Base-by-base conservation (phyloP, 257 asterid genomes). In the Perilla frutescens region DNA sequence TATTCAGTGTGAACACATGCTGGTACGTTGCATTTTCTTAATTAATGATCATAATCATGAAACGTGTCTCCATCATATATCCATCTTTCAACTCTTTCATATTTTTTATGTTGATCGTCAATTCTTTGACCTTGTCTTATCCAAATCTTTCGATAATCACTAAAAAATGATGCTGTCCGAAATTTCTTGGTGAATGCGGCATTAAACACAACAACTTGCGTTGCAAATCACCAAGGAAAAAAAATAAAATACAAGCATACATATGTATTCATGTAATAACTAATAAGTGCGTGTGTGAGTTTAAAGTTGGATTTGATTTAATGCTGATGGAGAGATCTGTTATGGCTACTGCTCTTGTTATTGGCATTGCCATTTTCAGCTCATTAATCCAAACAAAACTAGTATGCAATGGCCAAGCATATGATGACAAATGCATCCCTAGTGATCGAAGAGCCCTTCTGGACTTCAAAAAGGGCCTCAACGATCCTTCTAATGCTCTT, bases 381-480 rank as follows among this genome's bases (percentile, higher is more conserved):
- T 73, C 77, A 20, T 20, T 20, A 29, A 61, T 15, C 44, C 26
- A 80, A 15, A 32, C 39, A 63, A 12, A 59, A 14, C 56, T 15
- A 8, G 51, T 29, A 9, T 72, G 76, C 72, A 37, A 48, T 55
- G 77, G 55, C 15, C 75, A 71, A 67, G 62, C 62, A 59, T 54
- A 31, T 2, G 37, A 34, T 15, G 48, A 43, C 5, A 87, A 34
- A 43, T 84, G 85, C 54, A 70, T 72, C 41, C 60, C 75, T 4
- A 31, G 11, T 51, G 87, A 84, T 48, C 76, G 64, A 61, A 73
- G 67, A 66, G 81, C 86, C 32, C 86, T 87, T n/a, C 41, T 80
- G 31, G 89, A 85, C 62, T 83, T 87, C 82, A 87, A 80, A 66
- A 74, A 65, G 47, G 87, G 90, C 80, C 78, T 85, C 15, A 62